phyloP scores from a whole-genome alignment of 192 early-diverging fungal species.

The Coemansia sp. region DNA sequence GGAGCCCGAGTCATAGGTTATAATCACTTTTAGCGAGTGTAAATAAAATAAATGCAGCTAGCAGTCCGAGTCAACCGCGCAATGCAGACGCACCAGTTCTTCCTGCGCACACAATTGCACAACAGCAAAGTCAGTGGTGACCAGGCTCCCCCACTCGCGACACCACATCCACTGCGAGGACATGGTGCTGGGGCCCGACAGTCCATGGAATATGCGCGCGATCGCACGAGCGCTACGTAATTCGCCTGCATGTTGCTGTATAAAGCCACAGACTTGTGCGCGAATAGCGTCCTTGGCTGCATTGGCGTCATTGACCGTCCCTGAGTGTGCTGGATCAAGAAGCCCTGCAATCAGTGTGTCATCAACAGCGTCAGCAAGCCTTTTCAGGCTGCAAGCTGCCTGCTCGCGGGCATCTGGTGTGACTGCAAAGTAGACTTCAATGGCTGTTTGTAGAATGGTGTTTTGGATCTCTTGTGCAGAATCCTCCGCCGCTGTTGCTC shows the following conservation, averaged over 20 bases:
- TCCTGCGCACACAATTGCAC: conserved; percentile 40
- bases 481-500: neutral
- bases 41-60: conserved; percentile 11
- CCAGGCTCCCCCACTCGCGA: conserved; percentile 44
- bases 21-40: neutral
- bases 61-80: conserved; percentile 4
- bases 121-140: conserved; percentile 31
- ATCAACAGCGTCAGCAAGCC: neutral
- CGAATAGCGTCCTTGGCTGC: conserved; percentile 5
- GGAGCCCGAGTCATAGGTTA: conserved; percentile 13
- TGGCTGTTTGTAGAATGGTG: conserved; percentile 26
- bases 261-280: conserved; percentile 21
- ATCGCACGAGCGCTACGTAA: conserved; percentile 39
- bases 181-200: conserved; percentile 33
- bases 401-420: conserved; percentile 6
- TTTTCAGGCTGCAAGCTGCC: neutral
- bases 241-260: conserved; percentile 20
- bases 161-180: conserved; percentile 50
- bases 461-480: conserved; percentile 1
- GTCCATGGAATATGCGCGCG: conserved; percentile 47
- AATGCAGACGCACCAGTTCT: conserved; percentile 37
- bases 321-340: neutral
- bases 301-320: neutral
- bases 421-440: conserved; percentile 37
- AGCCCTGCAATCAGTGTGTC: neutral